These are phyloP conservation scores for Rasamsonia emersonii DNA, from an alignment of 2,329 filamentous ascomycete genomes.

Conservation along the genomic window DNA sequence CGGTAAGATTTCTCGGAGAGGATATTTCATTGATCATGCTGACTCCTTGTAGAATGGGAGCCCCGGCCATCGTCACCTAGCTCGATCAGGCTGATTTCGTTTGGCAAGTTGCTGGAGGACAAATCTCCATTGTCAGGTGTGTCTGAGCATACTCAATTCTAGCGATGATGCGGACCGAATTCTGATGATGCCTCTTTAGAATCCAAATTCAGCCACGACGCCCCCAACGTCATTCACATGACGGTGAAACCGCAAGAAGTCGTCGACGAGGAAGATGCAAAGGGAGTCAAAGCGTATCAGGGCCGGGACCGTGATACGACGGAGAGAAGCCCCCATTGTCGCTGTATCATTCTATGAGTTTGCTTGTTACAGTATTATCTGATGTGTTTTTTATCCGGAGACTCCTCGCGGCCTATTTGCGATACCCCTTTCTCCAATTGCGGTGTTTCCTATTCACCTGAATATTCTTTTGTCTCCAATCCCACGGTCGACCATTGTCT, in stretches of 20 bases:
- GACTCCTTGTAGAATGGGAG: conserved; percentile 61
- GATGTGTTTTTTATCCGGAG: too few species aligned
- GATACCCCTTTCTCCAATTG: too few species aligned
- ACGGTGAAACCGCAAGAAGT: conserved; percentile 79
- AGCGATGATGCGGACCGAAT: not conserved
- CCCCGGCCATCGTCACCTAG: conserved; percentile 74
- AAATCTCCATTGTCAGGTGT: conserved; percentile 74
- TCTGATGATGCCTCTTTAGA: conserved; percentile 42
- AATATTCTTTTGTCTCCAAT: not conserved
- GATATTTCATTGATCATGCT: conserved; percentile 6
- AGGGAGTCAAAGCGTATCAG: conserved; percentile 50
- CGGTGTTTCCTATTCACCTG: too few species aligned
- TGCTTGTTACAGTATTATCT: too few species aligned
- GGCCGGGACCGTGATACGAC: conserved; percentile 45
- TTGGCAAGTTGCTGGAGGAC: conserved; percentile 84
- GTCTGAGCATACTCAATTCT: not conserved
- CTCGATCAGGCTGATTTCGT: conserved; percentile 83
- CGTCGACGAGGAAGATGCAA: conserved; percentile 70
- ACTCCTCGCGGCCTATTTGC: not conserved
- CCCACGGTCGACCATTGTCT: too few species aligned
- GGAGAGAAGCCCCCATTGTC: conserved; percentile 52
- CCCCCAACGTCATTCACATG: conserved; percentile 88
- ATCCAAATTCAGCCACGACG: conserved; percentile 65
- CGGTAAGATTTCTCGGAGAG: conserved; percentile 35
- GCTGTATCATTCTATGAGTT: conserved; percentile 56